Base-by-base conservation (phyloP, 495 filamentous ascomycete species). In the Hypoxylon intermedium region DNA sequence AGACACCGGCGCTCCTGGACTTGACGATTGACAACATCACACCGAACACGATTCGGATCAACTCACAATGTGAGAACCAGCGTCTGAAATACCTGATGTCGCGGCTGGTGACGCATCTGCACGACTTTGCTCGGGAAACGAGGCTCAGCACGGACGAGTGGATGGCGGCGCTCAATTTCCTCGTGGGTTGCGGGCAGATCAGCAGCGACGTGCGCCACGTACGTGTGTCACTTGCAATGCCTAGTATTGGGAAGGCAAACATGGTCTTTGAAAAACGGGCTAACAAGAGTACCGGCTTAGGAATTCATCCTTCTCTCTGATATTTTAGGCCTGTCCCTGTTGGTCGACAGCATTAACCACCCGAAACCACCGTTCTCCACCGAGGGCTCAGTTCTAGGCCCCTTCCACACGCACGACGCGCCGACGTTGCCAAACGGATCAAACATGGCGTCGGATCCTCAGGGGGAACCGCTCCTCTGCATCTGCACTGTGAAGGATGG, bases 241-340 rank as follows among this genome's bases (percentile, higher is more conserved):
- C 9, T 24, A 15, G 12, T 43, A 19, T 13, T 3, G 3, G 6
- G 12, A 11, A 34, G 31, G 12, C 12, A 34, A 13, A 13, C 31
- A 13, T 34, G 5, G 2, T 9, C n/a, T 26, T 15, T 12, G 21
- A 30, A 45, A 45, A 6, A 9, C 23, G 20, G 5, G 20, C 60
- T 58, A 15, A 64, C 49, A 24, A n/a, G 16, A 9, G 15, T 6
- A 2, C 13, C 2, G 0, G 19, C 13, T n/a, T 44, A 93, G 84
- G 93, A 97, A 82, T 96, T 91, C 80, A 96, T 97, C 74, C 88
- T 96, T 48, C 90, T 97, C 63, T 94, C 89, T 48, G 93, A 97
- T 77, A 81, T 93, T 53, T 83, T 97, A 37, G 93, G 93, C 53
- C 87, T 97, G 37, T 96, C 92, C 23, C 82, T 95, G 50, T 86